Evolutionary conservation across 495 filamentous ascomycete species (phyloP), one percentile per base, ranked within the genome.

Genomic region (Penicillium atrosanguineum): DNA sequence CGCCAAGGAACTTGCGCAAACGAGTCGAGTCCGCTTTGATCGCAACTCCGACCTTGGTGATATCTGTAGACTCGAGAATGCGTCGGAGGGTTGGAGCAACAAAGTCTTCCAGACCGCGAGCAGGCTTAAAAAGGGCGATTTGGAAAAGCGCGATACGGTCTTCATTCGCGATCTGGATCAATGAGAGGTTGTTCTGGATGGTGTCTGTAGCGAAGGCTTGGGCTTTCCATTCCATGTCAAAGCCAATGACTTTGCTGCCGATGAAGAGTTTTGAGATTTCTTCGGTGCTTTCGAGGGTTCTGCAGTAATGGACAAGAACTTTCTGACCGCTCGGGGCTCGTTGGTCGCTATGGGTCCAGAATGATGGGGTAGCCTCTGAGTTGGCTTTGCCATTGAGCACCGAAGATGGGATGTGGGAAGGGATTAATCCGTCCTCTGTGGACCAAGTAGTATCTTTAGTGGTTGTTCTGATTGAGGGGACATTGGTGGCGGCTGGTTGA

Each of bases 121-220:
- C 71, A 7, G 76, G 73, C 18, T 71, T 64, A 63, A 81, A 89
- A 8, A 79, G 64, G 25, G 89, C 85, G 38, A 95, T 67, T 54
- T 96, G 91, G 61, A 95, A 91, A 3, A 96, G 74, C 0, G 79
- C 88, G 47, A 96, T 85, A n/a, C 87, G 86, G 45, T 84, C 82
- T 56, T 86, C 78, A 52, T 84, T 89, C 7, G 91, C 91, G 18
- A 96, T 52, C 67, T 96, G 91, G 37, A 95, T 84, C 20, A 95
- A 64, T 0, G 86, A 88, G 4, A 93, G 79, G 53, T 93, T 90
- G 38, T 74, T 72, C 52, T 82, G 83, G 37, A 81, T 68, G 9
- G 78, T 76, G 41, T 76, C 63, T 48, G 53, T 57, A 44, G 59
- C 65, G 14, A 55, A 68, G 16, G 80, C 70, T n/a, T 80, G 68